These are phyloP conservation scores for Cichorium intybus DNA, from an alignment of 140 eudicot species.

Conservation along the genomic window DNA sequence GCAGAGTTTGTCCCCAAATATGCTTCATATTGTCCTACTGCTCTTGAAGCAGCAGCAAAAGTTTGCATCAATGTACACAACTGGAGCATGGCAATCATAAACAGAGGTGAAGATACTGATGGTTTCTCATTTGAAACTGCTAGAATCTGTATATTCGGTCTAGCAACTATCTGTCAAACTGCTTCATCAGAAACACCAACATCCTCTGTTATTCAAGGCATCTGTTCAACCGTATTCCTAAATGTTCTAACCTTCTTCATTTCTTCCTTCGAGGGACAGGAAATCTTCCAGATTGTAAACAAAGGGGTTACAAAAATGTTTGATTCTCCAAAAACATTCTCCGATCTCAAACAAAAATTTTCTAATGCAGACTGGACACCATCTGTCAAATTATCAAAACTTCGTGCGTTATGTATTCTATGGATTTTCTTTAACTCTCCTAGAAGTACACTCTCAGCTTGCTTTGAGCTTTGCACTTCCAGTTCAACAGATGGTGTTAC, in stretches of 20 bases:
- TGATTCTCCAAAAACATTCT: slow-evolving; percentile 34
- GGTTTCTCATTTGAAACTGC: slow-evolving; percentile 65
- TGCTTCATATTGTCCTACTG: slow-evolving; percentile 81
- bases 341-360: slow-evolving; percentile 47
- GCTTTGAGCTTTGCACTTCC: slow-evolving; percentile 72
- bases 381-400: slow-evolving; percentile 48
- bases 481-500: slow-evolving; percentile 41
- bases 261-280: slow-evolving; percentile 64
- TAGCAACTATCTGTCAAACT: slow-evolving; percentile 66
- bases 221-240: slow-evolving; percentile 69
- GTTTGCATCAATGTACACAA: slow-evolving; percentile 77
- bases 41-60: slow-evolving; percentile 91
- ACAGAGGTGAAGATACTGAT: slow-evolving; percentile 65
- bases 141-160: slow-evolving; percentile 66
- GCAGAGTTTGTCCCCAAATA: slow-evolving; percentile 78
- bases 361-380: slow-evolving; percentile 44
- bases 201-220: slow-evolving; percentile 70
- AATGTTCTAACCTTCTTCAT: slow-evolving; percentile 61
- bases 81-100: slow-evolving; percentile 51
- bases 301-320: slow-evolving; percentile 48
- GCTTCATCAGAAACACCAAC: slow-evolving; percentile 70
- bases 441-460: slow-evolving; percentile 59
- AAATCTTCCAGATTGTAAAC: slow-evolving; percentile 61
- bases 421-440: slow-evolving; percentile 71
- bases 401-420: slow-evolving; percentile 55